Evolutionary conservation across 805 yeast species (phyloP).

Genomic region (Saccharomycopsis babjevae): DNA sequence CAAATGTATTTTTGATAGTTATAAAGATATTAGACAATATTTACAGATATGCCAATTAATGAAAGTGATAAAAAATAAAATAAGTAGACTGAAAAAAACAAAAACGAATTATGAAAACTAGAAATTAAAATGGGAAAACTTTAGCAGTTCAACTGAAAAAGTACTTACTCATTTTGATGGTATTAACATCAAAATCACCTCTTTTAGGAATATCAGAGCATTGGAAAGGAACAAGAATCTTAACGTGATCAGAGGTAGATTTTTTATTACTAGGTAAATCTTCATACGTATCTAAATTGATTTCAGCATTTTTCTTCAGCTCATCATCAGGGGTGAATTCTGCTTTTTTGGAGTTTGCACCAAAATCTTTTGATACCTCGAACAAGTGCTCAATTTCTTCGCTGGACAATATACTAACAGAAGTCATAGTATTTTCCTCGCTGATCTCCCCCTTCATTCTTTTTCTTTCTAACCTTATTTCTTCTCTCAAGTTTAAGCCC

Average conservation of each 20-base stretch:
- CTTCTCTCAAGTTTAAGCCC: conserved; percentile 57
- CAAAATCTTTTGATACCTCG: not conserved
- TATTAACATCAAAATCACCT: conserved; percentile 76
- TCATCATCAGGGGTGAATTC: not conserved
- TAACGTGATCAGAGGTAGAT: not conserved
- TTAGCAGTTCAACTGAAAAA: conserved; percentile 41
- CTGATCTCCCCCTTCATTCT: conserved; percentile 49
- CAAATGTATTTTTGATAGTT: no score
- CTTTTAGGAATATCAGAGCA: conserved; percentile 67
- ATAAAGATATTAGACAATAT: no score
- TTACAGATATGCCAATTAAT: no score
- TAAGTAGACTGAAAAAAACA: not conserved
- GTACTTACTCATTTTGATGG: conserved; percentile 63
- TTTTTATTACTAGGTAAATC: conserved; percentile 9
- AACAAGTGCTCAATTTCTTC: conserved; percentile 24
- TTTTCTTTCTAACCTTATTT: conserved; percentile 57
- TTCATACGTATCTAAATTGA: conserved; percentile 4
- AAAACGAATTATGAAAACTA: not conserved
- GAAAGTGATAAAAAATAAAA: not conserved
- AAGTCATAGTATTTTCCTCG: conserved; percentile 47
- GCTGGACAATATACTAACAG: conserved; percentile 36
- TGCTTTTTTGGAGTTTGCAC: not conserved
- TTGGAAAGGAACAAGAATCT: conserved; percentile 42
- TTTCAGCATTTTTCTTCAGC: not conserved
- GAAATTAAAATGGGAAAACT: not conserved